Conservation (phyloP, 2,329 filamentous ascomycete genomes). For the Fusarium gaditjirri region DNA sequence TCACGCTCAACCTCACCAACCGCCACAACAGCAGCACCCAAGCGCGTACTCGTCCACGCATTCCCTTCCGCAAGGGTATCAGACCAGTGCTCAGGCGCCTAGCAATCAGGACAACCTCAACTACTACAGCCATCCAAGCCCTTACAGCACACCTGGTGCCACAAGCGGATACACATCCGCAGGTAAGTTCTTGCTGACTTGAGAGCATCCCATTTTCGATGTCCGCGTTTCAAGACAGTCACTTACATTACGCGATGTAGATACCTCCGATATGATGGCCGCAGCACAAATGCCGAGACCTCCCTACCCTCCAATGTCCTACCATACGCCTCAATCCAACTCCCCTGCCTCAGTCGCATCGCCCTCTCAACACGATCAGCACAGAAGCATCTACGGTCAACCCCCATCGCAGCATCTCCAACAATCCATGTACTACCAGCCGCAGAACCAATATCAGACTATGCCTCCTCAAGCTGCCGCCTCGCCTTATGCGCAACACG, state of each 20-base stretch:
- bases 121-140: conserved; percentile 82
- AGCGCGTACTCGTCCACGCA: conserved; percentile 76
- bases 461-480: conserved; percentile 71
- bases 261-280: conserved; percentile 75
- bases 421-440: conserved; percentile 80
- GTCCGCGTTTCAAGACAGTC: conserved; percentile 11
- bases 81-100: conserved; percentile 70
- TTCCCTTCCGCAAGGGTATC: conserved; percentile 74
- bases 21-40: conserved; percentile 69
- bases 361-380: conserved; percentile 87
- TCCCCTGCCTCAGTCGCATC: conserved; percentile 94
- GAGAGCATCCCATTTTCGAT: not conserved
- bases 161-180: conserved; percentile 87
- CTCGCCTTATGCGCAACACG: conserved; percentile 71
- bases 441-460: conserved; percentile 70
- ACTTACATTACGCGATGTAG: conserved; percentile 49
- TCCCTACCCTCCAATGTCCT: conserved; percentile 86
- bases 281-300: conserved; percentile 75
- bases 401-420: conserved; percentile 81
- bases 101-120: conserved; percentile 73
- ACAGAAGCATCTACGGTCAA: conserved; percentile 86
- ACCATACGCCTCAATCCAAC: conserved; percentile 94
- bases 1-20: conserved; percentile 72
- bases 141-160: conserved; percentile 84
- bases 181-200: conserved; percentile 67